These are phyloP conservation scores for Calonectria pteridis DNA, from an alignment of 2,329 filamentous ascomycete species.

Conservation along the genomic window DNA sequence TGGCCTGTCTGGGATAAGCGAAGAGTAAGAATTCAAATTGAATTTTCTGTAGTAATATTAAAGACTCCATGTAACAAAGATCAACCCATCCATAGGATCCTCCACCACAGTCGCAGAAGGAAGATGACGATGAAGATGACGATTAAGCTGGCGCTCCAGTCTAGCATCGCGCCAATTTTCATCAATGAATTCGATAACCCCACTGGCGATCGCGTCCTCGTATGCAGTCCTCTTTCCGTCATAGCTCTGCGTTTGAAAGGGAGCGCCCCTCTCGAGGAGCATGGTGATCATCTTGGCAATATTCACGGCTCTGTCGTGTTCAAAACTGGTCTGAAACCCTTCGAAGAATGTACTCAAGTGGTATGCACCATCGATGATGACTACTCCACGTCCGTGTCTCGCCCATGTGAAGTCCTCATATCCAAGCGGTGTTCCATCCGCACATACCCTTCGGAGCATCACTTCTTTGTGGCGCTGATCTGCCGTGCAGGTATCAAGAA, in stretches of 20 bases:
- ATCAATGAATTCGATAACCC: not conserved
- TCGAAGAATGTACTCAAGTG: too few species aligned
- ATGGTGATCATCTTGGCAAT: not conserved
- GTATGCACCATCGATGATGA: too few species aligned
- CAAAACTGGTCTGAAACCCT: not conserved
- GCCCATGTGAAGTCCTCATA: not conserved
- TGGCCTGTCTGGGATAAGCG: slow-evolving; percentile 77
- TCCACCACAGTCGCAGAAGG: not conserved
- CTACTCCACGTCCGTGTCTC: accelerated
- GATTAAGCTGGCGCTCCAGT: not conserved
- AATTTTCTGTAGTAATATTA: not conserved
- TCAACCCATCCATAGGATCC: not conserved
- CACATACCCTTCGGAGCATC: not conserved
- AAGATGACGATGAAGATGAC: not conserved
- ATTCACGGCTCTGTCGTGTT: not conserved
- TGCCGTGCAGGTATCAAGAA: not conserved
- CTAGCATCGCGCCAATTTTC: not conserved
- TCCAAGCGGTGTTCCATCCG: not conserved
- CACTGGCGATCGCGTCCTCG: not conserved
- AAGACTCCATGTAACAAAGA: not conserved
- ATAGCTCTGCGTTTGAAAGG: not conserved
- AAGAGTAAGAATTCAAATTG: not conserved
- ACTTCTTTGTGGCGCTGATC: not conserved
- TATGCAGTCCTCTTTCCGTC: not conserved
- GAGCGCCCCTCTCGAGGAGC: not conserved